phyloP scores from a whole-genome alignment of 2,329 filamentous ascomycete genomes.

The Westerdykella sp. region DNA sequence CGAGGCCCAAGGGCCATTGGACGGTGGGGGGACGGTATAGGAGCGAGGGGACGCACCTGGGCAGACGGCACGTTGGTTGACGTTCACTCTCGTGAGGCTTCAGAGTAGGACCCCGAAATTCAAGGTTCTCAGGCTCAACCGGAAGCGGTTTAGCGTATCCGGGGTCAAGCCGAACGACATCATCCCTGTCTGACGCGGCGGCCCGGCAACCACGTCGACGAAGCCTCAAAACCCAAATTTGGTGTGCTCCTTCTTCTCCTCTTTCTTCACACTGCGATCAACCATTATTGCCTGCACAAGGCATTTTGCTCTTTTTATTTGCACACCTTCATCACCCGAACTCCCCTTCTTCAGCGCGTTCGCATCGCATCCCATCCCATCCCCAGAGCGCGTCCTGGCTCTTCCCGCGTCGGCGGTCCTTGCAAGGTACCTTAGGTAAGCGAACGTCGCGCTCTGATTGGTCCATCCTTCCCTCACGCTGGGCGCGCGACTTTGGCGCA shows the following conservation, averaged over 20 bases:
- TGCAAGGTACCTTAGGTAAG: constrained; percentile 25
- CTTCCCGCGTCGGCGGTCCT: too few species aligned
- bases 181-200: constrained; percentile 1
- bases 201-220: background rate
- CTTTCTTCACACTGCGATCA: too few species aligned
- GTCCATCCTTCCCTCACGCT: constrained; percentile 28
- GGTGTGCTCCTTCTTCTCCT: constrained; percentile 2
- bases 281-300: background rate
- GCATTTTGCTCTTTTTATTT: background rate
- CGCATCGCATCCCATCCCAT: constrained; percentile 5
- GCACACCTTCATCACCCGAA: constrained; percentile 2
- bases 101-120: constrained; percentile 18
- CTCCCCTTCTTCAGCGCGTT: background rate
- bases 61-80: constrained; percentile 11
- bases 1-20: constrained; percentile 11
- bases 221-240: constrained; percentile 6
- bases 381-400: too few species aligned
- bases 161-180: background rate
- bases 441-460: constrained; percentile 27
- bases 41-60: constrained; percentile 15
- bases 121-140: constrained; percentile 22
- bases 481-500: constrained; percentile 20
- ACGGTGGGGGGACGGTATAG: constrained; percentile 1
- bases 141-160: constrained; percentile 19
- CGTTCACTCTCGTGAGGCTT: constrained; percentile 3